These are phyloP conservation scores for Pisolithus albus DNA, from an alignment of 768 basidiomycete species.

Conservation along the genomic window DNA sequence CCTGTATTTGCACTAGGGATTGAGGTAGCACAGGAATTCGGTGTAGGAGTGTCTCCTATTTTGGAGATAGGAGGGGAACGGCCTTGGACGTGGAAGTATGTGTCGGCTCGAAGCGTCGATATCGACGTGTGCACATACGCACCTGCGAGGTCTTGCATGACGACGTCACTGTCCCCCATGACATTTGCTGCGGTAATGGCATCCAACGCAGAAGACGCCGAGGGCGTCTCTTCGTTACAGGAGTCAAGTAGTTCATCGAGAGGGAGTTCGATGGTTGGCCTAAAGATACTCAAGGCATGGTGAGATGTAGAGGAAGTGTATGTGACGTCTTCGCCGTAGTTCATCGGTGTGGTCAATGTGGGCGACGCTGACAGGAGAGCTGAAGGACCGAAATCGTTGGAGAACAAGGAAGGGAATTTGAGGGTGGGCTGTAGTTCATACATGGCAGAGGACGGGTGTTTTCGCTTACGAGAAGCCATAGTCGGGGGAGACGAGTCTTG, in stretches of 20 bases:
- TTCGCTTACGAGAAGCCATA: conserved; percentile 23
- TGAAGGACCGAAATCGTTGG: conserved; percentile 68
- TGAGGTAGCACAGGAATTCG: too few relatives aligned
- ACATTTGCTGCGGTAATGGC: conserved; percentile 5
- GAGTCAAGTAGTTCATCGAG: conserved; percentile 67
- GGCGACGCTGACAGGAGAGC: conserved; percentile 66
- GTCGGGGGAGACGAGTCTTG: too few relatives aligned
- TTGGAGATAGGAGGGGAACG: conserved; percentile 13
- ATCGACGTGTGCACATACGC: conserved; percentile 3
- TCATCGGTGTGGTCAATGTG: conserved; percentile 59
- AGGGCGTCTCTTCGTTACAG: conserved; percentile 17
- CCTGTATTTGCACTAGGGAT: too few relatives aligned
- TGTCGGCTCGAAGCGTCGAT: conserved; percentile 5
- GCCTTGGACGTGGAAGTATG: conserved; percentile 35
- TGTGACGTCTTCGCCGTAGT: conserved; percentile 71
- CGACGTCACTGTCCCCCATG: conserved; percentile 14
- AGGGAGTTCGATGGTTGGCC: conserved; percentile 80
- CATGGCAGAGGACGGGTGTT: conserved; percentile 4
- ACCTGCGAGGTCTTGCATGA: conserved; percentile 23
- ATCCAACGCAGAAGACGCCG: not conserved
- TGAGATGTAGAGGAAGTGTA: conserved; percentile 28
- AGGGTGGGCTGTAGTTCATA: conserved; percentile 34
- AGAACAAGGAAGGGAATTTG: conserved; percentile 69
- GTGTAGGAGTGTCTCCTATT: conserved; percentile 22
- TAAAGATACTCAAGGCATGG: conserved; percentile 53